Conservation (phyloP, 768 basidiomycete species). For the Mycena amicta region DNA sequence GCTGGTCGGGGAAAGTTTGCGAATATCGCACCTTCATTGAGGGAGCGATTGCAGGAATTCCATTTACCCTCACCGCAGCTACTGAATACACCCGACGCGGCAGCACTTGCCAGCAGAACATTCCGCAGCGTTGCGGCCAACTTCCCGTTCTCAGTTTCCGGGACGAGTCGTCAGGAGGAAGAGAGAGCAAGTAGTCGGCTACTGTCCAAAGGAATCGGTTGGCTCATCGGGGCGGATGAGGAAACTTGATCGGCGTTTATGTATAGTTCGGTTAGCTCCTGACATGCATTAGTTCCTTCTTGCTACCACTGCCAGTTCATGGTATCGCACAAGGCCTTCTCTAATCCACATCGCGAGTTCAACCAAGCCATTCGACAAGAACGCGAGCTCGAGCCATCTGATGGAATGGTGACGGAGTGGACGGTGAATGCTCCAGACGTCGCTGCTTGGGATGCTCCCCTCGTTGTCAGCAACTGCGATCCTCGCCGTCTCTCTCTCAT, state of each 20-base stretch:
- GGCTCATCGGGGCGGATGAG: conserved; percentile 90
- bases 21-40: conserved; percentile 54
- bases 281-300: background rate
- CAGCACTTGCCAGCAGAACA: conserved; percentile 78
- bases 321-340: conserved; percentile 1
- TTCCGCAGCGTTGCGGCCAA: conserved; percentile 76
- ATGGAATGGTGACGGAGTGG: too few relatives aligned
- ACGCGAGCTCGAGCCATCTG: too few relatives aligned
- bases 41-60: conserved; percentile 63
- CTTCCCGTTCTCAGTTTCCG: conserved; percentile 65
- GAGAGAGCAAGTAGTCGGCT: conserved; percentile 54
- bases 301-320: background rate
- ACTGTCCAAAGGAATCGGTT: conserved; percentile 90
- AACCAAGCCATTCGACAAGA: too few relatives aligned
- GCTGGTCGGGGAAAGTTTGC: conserved; percentile 22
- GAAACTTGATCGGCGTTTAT: conserved; percentile 17
- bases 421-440: conserved; percentile 21
- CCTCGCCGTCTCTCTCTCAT: too few relatives aligned
- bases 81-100: conserved; percentile 74
- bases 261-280: background rate
- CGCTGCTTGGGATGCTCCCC: conserved; percentile 27
- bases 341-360: conserved; percentile 12
- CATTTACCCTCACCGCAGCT: conserved; percentile 71
- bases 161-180: conserved; percentile 45
- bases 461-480: conserved; percentile 13